Conservation (phyloP, 371 early-diverging fungal genomes). For the Rhizomucor miehei region DNA sequence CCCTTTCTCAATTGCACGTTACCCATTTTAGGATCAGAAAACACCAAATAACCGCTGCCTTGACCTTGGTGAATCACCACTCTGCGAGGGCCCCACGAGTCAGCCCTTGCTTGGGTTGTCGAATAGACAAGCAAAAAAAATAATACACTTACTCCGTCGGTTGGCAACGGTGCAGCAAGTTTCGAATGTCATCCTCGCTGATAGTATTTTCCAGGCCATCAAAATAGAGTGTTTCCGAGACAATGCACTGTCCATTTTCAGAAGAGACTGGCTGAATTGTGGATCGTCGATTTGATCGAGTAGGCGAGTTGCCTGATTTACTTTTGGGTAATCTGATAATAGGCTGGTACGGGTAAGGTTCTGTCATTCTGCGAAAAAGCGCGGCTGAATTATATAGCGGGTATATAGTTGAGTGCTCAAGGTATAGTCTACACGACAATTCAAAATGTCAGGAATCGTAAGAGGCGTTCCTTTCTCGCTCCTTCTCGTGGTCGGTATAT, state of each 20-base stretch:
- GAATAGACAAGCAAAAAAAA: slow-evolving; percentile 1
- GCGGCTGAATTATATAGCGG: no score
- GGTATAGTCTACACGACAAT: no score
- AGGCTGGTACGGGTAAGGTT: slow-evolving; percentile 27
- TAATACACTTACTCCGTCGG: slow-evolving; percentile 37
- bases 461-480: neutral
- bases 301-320: slow-evolving; percentile 28
- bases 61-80: slow-evolving; percentile 11
- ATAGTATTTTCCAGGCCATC: slow-evolving; percentile 27
- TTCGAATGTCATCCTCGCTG: slow-evolving; percentile 37
- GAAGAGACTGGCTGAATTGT: neutral
- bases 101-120: neutral
- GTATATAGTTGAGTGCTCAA: no score
- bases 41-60: slow-evolving; percentile 14
- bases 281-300: slow-evolving; percentile 11
- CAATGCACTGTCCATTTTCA: slow-evolving; percentile 24
- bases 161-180: slow-evolving; percentile 38
- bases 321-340: slow-evolving; percentile 39
- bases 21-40: slow-evolving; percentile 18
- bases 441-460: neutral
- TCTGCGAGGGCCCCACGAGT: neutral
- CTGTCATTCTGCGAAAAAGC: slow-evolving; percentile 18
- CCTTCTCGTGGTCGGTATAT: no score
- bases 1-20: neutral
- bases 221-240: slow-evolving; percentile 40